Conservation (phyloP, 1,139 yeast genomes). For the Yamadazyma diddensiae region DNA sequence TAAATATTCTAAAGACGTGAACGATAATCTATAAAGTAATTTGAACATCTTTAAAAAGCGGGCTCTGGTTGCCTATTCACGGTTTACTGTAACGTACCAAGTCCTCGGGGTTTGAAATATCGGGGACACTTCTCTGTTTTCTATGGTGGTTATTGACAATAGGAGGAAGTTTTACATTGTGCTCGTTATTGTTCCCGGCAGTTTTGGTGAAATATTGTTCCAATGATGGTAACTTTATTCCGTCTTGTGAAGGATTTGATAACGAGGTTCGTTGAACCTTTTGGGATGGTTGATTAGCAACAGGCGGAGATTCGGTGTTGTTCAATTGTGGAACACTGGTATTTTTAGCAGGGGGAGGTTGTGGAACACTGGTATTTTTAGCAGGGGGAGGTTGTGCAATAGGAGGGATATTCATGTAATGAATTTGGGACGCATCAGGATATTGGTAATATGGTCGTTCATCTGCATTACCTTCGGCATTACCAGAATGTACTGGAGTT, state of each 20-base stretch:
- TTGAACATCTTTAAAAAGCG: too few relatives aligned
- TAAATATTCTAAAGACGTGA: too few relatives aligned
- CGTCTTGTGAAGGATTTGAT: slow-evolving; percentile 2
- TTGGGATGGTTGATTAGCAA: not conserved
- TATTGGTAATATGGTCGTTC: slow-evolving; percentile 22
- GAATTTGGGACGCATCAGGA: slow-evolving; percentile 23
- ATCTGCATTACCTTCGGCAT: slow-evolving; percentile 3
- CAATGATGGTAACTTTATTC: slow-evolving; percentile 17
- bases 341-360: too few relatives aligned
- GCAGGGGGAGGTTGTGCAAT: not conserved
- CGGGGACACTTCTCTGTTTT: slow-evolving; percentile 1
- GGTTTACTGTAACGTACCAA: slow-evolving; percentile 6
- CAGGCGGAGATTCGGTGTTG: too few relatives aligned
- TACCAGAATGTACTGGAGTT: not conserved
- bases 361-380: too few relatives aligned
- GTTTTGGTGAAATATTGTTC: slow-evolving; percentile 13
- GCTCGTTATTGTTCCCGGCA: slow-evolving; percentile 3
- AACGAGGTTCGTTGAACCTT: not conserved
- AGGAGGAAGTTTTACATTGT: slow-evolving; percentile 17
- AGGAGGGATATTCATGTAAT: slow-evolving; percentile 8
- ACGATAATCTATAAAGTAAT: too few relatives aligned
- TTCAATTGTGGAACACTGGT: too few relatives aligned
- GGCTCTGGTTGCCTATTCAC: too few relatives aligned
- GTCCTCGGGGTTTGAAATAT: slow-evolving; percentile 1
- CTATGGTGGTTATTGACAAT: slow-evolving; percentile 7